A percentile compares a stretch with the other conserved stretches of the same genome.
Conservation (phyloP, 176 grass and related monocot species). For the Microstegium vimineum region DNA sequence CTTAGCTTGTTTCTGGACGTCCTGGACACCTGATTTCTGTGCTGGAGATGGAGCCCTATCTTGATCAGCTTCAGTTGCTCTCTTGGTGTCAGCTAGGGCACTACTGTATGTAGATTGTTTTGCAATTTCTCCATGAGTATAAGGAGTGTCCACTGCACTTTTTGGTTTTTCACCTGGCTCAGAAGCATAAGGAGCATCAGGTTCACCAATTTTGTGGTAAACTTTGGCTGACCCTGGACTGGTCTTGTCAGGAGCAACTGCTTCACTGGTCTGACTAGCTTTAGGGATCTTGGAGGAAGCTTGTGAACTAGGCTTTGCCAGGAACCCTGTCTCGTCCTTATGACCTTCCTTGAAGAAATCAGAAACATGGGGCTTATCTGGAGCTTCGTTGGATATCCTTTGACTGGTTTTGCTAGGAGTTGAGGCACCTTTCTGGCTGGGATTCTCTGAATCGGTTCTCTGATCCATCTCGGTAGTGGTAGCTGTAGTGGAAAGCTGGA, state of each 20-base stretch:
- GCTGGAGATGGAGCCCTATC: conserved; percentile 4
- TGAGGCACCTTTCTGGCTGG: conserved; percentile 17
- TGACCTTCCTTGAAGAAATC: not conserved
- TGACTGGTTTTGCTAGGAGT: conserved; percentile 14
- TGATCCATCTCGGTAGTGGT: not conserved
- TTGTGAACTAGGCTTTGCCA: not conserved
- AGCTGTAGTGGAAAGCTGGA: conserved; percentile 3
- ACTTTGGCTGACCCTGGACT: conserved; percentile 10
- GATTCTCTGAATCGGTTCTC: not conserved
- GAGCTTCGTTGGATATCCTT: not conserved
- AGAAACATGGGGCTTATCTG: conserved; percentile 12
- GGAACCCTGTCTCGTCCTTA: not conserved
- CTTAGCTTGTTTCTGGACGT: conserved; percentile 19
- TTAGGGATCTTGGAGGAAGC: not conserved
- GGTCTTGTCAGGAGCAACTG: not conserved
- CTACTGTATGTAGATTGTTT: not conserved
- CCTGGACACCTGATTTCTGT: not conserved
- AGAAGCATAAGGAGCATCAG: not conserved
- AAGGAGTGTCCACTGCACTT: not conserved
- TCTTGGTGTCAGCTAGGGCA: not conserved
- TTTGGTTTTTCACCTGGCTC: not conserved
- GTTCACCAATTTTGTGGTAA: not conserved
- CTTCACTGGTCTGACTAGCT: not conserved
- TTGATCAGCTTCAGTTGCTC: conserved; percentile 25
- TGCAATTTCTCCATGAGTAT: conserved; percentile 14